Evolutionary conservation across 164 flowering plant genomes (phyloP).

Genomic region (Tinospora cordifolia): DNA sequence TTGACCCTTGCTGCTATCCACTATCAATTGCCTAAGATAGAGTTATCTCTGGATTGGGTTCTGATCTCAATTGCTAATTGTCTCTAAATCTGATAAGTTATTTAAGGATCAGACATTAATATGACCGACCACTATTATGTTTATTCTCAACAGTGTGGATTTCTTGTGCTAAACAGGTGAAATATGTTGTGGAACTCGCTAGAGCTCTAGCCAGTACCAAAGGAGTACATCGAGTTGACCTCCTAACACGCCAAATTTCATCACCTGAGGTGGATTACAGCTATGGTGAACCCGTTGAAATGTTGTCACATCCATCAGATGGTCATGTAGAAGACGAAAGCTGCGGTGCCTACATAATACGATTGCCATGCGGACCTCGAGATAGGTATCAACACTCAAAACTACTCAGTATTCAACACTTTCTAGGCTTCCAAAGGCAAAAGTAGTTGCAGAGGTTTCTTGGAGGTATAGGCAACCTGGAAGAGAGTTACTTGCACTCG

Average conservation of each 20-base stretch:
- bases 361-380: constrained; percentile 71
- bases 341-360: constrained; percentile 65
- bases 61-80: too few species aligned
- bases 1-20: too few species aligned
- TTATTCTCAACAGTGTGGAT: not conserved
- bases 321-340: constrained; percentile 26
- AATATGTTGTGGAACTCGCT: constrained; percentile 80
- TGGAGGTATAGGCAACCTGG: too few species aligned
- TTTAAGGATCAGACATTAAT: not conserved
- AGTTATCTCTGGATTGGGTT: too few species aligned
- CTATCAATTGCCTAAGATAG: too few species aligned
- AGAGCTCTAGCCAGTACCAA: constrained; percentile 59
- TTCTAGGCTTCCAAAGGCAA: not conserved
- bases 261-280: constrained; percentile 62
- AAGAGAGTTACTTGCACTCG: too few species aligned
- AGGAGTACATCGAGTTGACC: constrained; percentile 69
- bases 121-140: not conserved
- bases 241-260: constrained; percentile 66
- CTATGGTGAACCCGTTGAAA: constrained; percentile 79
- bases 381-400: constrained; percentile 25
- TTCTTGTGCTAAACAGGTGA: constrained; percentile 39
- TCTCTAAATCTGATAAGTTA: not conserved
- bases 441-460: too few species aligned
- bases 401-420: not conserved
- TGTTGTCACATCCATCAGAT: constrained; percentile 47